Evolutionary conservation across 805 yeast genomes (phyloP), one percentile per base, ranked within the genome.

Genomic region (Candida maris): DNA sequence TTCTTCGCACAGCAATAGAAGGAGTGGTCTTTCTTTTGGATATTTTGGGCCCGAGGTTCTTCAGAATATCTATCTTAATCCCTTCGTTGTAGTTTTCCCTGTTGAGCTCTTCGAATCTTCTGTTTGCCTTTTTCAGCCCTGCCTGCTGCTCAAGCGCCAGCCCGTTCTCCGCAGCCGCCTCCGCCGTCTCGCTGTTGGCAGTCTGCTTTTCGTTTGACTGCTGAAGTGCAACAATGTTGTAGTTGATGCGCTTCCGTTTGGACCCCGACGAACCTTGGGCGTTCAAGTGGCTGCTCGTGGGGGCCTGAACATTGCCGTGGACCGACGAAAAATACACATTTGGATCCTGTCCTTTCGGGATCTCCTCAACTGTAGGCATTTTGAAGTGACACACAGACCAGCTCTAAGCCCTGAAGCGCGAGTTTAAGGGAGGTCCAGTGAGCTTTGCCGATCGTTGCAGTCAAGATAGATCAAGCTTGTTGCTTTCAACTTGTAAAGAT

Each of bases 11-110:
- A 1, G 61, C 61, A 2, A 63, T 50, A 15, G 69, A 45, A 12
- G 61, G 51, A 5, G 46, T 47, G 4, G 50, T 46, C 6, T 37
- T 19, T 21, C 56, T 45, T 27, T 46, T 45, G 3, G 36, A 27
- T 6, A 31, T 30, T 2, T 46, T 41, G 3, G 55, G 51, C 1
- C 53, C 40, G 6, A 45, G 35, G 27, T 33, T 43, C 44, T 42
- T 67, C 1, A 73, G 73, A 12, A 69, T 46, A 16, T 69, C 75
- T 15, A 67, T 51, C 31, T 58, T 55, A 12, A 42, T 29, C 17
- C 45, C 42, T 19, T 68, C 73, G 45, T 59, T 67, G 43, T 66
- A 70, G 40, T 69, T 68, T 49, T 70, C 75, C 19, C 64, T 46
- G 37, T 65, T 68, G 15, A 70, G 47, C 39, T 69, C 73, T 2